phyloP scores from a whole-genome alignment of 108 stramenopile genomes.

The Skeletonema tropicum region DNA sequence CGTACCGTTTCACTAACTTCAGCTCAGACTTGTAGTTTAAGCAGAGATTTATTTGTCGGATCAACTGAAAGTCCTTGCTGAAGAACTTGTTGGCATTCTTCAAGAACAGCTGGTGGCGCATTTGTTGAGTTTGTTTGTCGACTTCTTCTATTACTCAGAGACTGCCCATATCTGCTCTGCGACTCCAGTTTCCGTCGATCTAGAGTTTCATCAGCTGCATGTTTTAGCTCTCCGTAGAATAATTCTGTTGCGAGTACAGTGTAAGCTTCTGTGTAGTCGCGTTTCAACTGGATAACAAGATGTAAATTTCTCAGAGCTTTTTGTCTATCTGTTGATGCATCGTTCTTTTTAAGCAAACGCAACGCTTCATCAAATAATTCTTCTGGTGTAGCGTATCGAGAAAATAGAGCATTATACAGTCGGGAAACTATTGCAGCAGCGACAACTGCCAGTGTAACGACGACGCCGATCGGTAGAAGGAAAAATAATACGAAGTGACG shows the following conservation, averaged over 20 bases:
- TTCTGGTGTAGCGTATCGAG: constrained; percentile 24
- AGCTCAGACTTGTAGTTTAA: constrained; percentile 24
- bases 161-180: neutral
- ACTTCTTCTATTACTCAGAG: neutral
- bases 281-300: constrained; percentile 20
- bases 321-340: constrained; percentile 2
- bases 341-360: constrained; percentile 4
- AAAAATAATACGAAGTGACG: constrained; percentile 21
- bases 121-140: neutral
- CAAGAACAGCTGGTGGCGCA: neutral
- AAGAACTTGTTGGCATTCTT: constrained; percentile 22
- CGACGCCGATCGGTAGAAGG: constrained; percentile 18
- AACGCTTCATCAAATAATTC: constrained; percentile 32
- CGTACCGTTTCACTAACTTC: constrained; percentile 19
- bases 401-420: constrained; percentile 4
- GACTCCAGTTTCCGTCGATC: neutral
- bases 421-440: neutral
- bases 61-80: constrained; percentile 14
- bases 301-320: constrained; percentile 20
- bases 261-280: constrained; percentile 7
- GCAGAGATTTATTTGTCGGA: constrained; percentile 14
- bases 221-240: constrained; percentile 22
- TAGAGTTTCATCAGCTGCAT: neutral
- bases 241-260: constrained; percentile 21
- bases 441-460: constrained; percentile 10